phyloP scores from a whole-genome alignment of 2,329 filamentous ascomycete genomes.

The Pseudocercospora fuligena region DNA sequence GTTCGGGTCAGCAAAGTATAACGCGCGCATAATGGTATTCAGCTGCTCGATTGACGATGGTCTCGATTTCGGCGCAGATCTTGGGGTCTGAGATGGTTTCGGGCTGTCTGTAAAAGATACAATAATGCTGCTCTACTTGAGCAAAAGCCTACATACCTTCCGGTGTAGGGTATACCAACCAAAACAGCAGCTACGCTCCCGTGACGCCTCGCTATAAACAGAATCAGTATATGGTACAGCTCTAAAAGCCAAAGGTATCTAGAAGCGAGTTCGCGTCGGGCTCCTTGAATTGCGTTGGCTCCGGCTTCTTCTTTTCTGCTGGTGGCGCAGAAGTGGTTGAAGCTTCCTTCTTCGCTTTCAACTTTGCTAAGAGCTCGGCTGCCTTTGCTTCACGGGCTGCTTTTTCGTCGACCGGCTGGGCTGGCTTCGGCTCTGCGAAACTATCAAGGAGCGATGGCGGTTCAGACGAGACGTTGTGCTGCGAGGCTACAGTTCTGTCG shows the following conservation, averaged over 20 bases:
- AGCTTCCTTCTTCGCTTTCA: conserved; percentile 47
- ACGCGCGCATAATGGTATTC: too few relatives aligned
- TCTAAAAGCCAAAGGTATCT: conserved; percentile 88
- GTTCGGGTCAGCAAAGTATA: too few relatives aligned
- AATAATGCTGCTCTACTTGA: not conserved
- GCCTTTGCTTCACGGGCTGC: conserved; percentile 38
- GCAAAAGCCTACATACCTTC: not conserved
- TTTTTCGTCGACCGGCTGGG: conserved; percentile 29
- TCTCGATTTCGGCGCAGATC: too few relatives aligned
- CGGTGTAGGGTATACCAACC: conserved; percentile 18
- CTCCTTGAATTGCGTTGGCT: conserved; percentile 83
- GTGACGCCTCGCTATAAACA: not conserved
- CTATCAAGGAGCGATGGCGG: conserved; percentile 30
- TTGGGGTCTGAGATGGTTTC: not conserved
- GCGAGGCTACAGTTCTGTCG: conserved; percentile 28
- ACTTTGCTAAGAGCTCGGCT: conserved; percentile 44
- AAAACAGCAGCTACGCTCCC: not conserved
- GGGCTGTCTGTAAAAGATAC: not conserved
- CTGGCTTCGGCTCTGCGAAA: conserved; percentile 28
- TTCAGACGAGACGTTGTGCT: conserved; percentile 15
- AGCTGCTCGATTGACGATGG: too few relatives aligned
- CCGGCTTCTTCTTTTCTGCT: conserved; percentile 56
- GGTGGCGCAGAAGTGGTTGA: conserved; percentile 28
- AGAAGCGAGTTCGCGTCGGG: conserved; percentile 87
- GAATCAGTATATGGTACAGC: not conserved